These are phyloP conservation scores for Plasmodium sp. DNA, from an alignment of 169 alveolate genomes.

Conservation along the genomic window DNA sequence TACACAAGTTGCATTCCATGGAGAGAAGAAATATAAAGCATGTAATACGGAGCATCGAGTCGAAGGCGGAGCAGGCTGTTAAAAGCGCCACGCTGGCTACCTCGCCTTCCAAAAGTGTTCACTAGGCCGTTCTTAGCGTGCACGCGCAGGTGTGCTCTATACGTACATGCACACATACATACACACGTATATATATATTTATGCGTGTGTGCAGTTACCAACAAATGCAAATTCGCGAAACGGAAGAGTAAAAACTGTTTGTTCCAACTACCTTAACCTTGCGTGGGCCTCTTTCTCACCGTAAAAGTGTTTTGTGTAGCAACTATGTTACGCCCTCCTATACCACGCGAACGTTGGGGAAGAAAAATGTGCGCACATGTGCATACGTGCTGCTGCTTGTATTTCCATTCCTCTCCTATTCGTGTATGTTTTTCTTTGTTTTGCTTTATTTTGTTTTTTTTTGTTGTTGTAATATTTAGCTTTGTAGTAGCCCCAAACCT, in stretches of 20 bases:
- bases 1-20: slow-evolving; percentile 49
- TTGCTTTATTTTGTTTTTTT: neutral
- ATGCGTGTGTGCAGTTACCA: neutral
- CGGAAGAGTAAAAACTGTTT: neutral
- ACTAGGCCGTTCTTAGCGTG: neutral
- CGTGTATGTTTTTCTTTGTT: neutral
- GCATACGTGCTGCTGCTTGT: neutral
- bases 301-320: neutral
- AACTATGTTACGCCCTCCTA: neutral
- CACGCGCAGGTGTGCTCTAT: neutral
- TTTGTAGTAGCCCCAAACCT: neutral
- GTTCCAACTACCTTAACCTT: neutral
- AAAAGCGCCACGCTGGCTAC: neutral
- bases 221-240: neutral
- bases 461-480: neutral
- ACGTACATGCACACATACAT: neutral
- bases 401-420: neutral
- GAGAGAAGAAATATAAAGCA: slow-evolving; percentile 60
- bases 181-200: neutral
- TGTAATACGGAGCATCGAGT: slow-evolving; percentile 60
- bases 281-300: neutral
- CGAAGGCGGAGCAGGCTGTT: slow-evolving; percentile 17
- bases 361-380: neutral
- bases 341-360: neutral
- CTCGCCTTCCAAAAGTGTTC: neutral